Evolutionary conservation across 2,329 filamentous ascomycete species (phyloP).

Genomic region (Aspergillus transmontanensis): DNA sequence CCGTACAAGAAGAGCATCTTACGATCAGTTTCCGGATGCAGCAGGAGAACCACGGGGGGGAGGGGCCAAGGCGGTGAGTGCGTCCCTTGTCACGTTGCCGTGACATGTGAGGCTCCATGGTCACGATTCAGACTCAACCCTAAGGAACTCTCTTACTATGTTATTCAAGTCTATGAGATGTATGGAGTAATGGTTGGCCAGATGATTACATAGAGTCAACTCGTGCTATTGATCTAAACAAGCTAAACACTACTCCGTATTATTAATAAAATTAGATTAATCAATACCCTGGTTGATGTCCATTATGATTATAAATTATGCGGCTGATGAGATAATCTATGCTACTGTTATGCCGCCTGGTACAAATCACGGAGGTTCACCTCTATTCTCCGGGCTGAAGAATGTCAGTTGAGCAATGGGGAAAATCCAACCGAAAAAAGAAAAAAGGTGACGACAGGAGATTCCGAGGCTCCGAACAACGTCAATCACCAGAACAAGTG

Average conservation of each 20-base stretch:
- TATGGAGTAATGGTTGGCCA: not conserved
- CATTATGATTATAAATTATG: too few relatives aligned
- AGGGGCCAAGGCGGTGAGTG: slow-evolving; percentile 10
- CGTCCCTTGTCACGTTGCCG: slow-evolving; percentile 4
- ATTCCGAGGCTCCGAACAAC: not conserved
- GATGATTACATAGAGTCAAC: not conserved
- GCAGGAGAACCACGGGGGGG: not conserved
- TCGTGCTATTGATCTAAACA: not conserved
- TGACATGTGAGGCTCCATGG: not conserved
- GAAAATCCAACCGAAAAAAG: not conserved
- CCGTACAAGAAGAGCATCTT: not conserved
- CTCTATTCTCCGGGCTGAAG: too few relatives aligned
- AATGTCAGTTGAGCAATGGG: not conserved
- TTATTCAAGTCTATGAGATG: too few relatives aligned
- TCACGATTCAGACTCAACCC: too few relatives aligned
- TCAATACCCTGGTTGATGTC: too few relatives aligned
- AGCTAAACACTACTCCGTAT: not conserved
- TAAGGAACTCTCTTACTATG: too few relatives aligned
- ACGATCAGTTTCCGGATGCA: slow-evolving; percentile 3
- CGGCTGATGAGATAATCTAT: not conserved
- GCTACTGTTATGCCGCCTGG: not conserved
- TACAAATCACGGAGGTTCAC: not conserved
- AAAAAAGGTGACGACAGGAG: not conserved
- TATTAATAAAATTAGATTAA: too few relatives aligned
- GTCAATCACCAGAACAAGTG: not conserved